Conservation (phyloP, 345 rosid genomes). For the Acer saccharum region DNA sequence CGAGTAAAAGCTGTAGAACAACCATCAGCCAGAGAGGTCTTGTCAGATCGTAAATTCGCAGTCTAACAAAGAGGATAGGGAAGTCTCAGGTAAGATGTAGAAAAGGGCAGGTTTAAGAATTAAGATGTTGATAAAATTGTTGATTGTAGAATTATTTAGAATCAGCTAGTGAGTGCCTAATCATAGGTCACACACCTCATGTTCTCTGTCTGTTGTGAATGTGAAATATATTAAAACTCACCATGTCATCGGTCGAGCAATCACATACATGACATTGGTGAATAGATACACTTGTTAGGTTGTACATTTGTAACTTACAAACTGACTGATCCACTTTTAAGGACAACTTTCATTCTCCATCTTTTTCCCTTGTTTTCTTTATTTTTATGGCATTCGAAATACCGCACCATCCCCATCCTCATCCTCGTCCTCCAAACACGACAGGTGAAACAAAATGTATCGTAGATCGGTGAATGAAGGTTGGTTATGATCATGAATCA, state of each 20-base stretch:
- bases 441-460: no score
- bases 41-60: background rate
- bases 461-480: no score
- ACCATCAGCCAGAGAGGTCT: background rate
- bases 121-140: constrained; percentile 27
- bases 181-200: background rate
- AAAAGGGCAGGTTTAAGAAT: constrained; percentile 9
- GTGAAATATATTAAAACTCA: background rate
- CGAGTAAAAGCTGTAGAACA: constrained; percentile 36
- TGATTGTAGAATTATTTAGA: constrained; percentile 6
- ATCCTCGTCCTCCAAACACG: no score
- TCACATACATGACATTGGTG: no score
- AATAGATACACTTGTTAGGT: background rate
- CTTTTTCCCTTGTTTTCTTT: background rate
- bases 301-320: constrained; percentile 13
- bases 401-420: no score
- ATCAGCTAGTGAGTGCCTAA: background rate
- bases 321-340: background rate
- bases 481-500: background rate
- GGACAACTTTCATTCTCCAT: background rate
- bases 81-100: constrained; percentile 6
- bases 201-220: background rate
- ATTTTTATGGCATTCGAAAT: no score
- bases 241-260: no score
- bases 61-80: constrained; percentile 13